Evolutionary conservation across 306 rosid genomes (phyloP).

Genomic region (Inga leiocalycina): DNA sequence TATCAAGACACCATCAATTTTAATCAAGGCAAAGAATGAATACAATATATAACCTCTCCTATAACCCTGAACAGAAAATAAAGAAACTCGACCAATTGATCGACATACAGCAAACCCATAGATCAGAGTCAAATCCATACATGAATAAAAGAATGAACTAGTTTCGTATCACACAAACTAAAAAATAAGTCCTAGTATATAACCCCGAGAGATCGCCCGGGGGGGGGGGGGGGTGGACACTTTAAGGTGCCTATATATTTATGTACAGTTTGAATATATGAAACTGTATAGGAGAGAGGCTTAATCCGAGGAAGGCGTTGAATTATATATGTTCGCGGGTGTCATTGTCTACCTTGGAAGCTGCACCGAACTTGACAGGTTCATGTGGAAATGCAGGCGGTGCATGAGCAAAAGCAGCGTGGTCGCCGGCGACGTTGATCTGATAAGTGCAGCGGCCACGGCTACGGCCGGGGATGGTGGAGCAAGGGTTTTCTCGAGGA

Average conservation of each 20-base stretch:
- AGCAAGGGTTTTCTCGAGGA: constrained; percentile 39
- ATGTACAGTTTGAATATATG: neutral
- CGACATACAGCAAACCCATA: neutral
- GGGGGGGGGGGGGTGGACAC: neutral
- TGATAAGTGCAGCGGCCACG: constrained; percentile 36
- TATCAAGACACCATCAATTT: neutral
- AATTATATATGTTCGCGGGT: neutral
- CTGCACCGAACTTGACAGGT: constrained; percentile 4
- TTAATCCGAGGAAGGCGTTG: neutral
- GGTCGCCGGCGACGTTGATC: constrained; percentile 29
- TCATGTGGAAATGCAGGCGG: constrained; percentile 14
- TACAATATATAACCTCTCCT: neutral
- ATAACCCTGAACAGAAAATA: neutral
- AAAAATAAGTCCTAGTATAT: neutral
- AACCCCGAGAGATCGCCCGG: neutral
- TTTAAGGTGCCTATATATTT: neutral
- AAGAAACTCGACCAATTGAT: neutral
- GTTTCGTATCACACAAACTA: neutral
- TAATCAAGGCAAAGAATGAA: neutral
- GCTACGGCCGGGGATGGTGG: constrained; percentile 42
- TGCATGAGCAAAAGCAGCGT: constrained; percentile 6
- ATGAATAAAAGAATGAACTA: constrained; percentile 21
- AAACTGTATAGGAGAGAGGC: neutral
- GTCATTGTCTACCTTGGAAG: neutral
- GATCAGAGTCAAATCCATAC: neutral